Conservation (phyloP, 2,329 filamentous ascomycete genomes). For the Magnaporthales sp. region DNA sequence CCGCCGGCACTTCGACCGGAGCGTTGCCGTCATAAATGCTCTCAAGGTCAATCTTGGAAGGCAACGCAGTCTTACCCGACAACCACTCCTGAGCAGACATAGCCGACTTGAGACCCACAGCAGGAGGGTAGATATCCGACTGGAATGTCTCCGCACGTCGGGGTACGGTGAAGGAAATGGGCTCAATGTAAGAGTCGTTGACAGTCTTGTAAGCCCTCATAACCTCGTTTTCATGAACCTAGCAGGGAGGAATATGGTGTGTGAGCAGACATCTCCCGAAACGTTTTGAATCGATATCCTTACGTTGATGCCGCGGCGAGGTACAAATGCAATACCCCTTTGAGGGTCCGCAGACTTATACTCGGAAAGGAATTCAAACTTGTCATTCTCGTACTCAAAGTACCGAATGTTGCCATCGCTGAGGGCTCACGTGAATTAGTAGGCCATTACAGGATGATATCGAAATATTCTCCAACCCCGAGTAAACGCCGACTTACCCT, state of each 20-base stretch:
- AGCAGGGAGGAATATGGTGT: conserved; percentile 13
- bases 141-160: conserved; percentile 91
- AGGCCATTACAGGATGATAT: not conserved
- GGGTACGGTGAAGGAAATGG: conserved; percentile 94
- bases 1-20: conserved; percentile 65
- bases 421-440: conserved; percentile 9
- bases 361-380: conserved; percentile 94
- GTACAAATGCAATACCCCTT: conserved; percentile 87
- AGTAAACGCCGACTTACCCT: conserved; percentile 57
- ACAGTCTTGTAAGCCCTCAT: conserved; percentile 97
- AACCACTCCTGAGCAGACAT: conserved; percentile 80
- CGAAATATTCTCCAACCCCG: not conserved
- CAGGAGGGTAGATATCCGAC: conserved; percentile 91
- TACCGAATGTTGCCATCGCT: conserved; percentile 99
- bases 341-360: conserved; percentile 97
- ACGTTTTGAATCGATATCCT: conserved; percentile 16
- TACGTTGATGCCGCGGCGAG: conserved; percentile 88
- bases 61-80: conserved; percentile 71
- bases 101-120: conserved; percentile 69
- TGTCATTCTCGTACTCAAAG: conserved; percentile 97
- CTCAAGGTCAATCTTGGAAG: conserved; percentile 89
- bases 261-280: not conserved
- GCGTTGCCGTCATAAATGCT: conserved; percentile 80
- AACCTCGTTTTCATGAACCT: conserved; percentile 92
- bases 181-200: conserved; percentile 89